phyloP scores from a whole-genome alignment of 768 basidiomycete species.

The Suillus plorans region DNA sequence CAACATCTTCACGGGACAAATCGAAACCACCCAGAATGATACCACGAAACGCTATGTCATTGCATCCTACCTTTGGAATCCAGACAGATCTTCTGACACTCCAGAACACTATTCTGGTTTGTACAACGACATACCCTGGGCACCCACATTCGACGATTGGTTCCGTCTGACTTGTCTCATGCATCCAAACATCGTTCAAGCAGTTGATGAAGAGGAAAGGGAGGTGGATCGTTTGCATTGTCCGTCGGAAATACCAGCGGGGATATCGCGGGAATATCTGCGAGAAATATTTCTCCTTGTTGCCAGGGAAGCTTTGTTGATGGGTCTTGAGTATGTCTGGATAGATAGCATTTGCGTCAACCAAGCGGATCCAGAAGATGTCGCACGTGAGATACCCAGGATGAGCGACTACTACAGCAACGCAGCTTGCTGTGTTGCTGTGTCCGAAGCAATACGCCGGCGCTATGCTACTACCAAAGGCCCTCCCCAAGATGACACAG shows the following conservation, averaged over 20 bases:
- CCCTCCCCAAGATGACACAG: neutral
- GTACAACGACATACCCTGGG: neutral
- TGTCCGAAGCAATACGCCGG: constrained; percentile 1
- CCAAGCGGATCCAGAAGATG: neutral
- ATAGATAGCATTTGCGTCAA: neutral
- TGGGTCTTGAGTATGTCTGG: neutral
- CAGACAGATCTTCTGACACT: neutral
- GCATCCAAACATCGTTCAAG: neutral
- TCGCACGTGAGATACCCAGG: neutral
- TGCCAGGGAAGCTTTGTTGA: neutral
- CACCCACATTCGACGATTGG: neutral
- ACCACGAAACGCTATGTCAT: neutral
- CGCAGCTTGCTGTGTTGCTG: neutral
- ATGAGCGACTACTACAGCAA: neutral
- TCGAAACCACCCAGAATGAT: neutral
- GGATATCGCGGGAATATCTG: neutral
- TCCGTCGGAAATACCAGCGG: neutral
- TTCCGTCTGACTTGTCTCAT: neutral
- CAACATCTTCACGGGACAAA: neutral
- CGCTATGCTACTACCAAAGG: neutral
- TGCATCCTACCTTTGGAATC: constrained; percentile 2
- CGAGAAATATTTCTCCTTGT: neutral
- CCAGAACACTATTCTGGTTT: neutral
- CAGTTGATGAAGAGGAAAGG: neutral
- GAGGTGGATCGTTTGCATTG: neutral